Evolutionary conservation across 148 eudicot species (phyloP), one percentile per base, ranked within the genome.

Genomic region (Agrostemma githago): DNA sequence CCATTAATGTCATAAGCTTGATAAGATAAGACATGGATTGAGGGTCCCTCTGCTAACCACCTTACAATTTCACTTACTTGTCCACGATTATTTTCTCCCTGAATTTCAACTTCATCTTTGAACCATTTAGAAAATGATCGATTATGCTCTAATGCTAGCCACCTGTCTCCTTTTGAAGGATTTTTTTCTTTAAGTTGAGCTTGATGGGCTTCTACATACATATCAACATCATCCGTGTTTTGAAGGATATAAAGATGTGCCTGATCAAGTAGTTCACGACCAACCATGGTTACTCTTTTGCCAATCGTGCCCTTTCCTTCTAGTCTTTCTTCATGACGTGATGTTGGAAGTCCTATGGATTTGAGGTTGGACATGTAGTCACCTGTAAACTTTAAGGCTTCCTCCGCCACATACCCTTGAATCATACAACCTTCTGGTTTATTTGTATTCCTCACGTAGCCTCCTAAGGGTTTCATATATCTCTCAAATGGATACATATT

Each of bases 201-300:
- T 20, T 61, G 62, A 61, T 61, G 38, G 2, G 37, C 65, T 14
- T 61, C 65, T 61, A 61, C 2, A 61, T 6, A 61, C 7, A 39
- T 38, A 61, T 61, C 38, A 2, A 61, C 65, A 58, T 61, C 65
- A 61, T 20, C 65, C 65, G 26, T 61, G 65, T 61, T 38, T 61
- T 61, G 38, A 11, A 20, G 38, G 3, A 61, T 20, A 61, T 61
- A 61, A 8, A 61, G 8, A 8, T 61, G 65, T 5, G 12, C 65
- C 21, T 60, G 63, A 60, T 60, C 63, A 60, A 60, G 63, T 60
- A 16, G 17, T 60, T 60, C 63, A 60, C 34, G 39, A 6, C 39
- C 8, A 7, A 61, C 8, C 37, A 8, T 4, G 38, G 3, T 20
- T 26, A 61, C 38, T 8, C 26, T 61, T 61, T 21, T 20, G 1